phyloP scores from a whole-genome alignment of 345 rosid species.

The Lepidium aucheri region DNA sequence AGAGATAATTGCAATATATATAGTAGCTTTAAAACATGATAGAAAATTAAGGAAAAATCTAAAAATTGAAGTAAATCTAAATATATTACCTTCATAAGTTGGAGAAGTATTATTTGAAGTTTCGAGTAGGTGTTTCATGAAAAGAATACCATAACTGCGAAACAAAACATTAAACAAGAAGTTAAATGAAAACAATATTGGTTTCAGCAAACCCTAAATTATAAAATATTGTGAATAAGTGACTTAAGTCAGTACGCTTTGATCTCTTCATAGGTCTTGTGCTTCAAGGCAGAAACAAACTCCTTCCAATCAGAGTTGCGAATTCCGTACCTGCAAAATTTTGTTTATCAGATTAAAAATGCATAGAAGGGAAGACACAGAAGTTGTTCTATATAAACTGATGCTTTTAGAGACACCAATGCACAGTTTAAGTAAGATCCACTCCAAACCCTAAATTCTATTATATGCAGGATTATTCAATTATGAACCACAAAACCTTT shows the following conservation, averaged over 20 bases:
- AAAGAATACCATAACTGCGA: constrained; percentile 58
- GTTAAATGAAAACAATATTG: background rate
- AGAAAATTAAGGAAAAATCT: background rate
- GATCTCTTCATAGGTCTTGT: constrained; percentile 65
- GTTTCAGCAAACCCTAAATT: background rate
- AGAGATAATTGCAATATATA: constrained; percentile 7
- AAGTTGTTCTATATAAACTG: too few species aligned
- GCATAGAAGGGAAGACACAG: too few species aligned
- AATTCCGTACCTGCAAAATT: constrained; percentile 59
- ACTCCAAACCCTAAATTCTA: too few species aligned
- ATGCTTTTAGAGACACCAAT: too few species aligned
- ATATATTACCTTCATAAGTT: constrained; percentile 49
- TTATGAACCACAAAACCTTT: background rate
- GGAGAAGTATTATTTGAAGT: constrained; percentile 35
- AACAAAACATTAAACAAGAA: background rate
- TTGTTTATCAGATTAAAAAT: background rate
- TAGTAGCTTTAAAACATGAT: background rate
- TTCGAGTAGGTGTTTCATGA: constrained; percentile 53
- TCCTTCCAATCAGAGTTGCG: constrained; percentile 75
- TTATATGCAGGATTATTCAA: too few species aligned
- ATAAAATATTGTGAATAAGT: background rate
- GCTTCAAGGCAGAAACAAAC: constrained; percentile 47
- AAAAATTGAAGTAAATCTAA: background rate
- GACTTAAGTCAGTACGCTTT: constrained; percentile 35
- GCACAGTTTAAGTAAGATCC: too few species aligned